Evolutionary conservation across 345 rosid species (phyloP).

Genomic region (Hevea brasiliensis): DNA sequence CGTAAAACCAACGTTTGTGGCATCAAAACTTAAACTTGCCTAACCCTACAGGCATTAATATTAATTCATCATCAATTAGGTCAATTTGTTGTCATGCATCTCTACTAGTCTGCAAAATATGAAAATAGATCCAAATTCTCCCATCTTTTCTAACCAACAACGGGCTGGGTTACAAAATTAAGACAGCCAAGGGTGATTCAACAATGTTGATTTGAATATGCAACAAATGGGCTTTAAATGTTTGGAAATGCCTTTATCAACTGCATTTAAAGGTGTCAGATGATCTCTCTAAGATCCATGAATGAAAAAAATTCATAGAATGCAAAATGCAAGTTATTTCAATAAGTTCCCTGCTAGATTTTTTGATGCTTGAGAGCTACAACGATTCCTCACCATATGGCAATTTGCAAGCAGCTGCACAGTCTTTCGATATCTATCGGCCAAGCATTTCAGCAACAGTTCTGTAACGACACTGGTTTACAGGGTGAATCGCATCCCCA

Average conservation of each 20-base stretch:
- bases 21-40: not conserved
- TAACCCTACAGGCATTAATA: too few species aligned
- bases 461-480: conserved; percentile 85
- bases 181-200: not conserved
- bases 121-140: not conserved
- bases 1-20: not conserved
- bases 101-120: not conserved
- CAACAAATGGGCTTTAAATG: not conserved
- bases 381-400: conserved; percentile 43
- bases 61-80: too few species aligned
- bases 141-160: not conserved
- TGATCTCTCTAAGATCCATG: not conserved
- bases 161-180: not conserved
- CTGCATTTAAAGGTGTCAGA: not conserved
- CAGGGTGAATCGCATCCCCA: conserved; percentile 85
- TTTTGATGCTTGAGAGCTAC: conserved; percentile 9
- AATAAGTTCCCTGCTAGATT: not conserved
- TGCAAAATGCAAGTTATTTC: not conserved
- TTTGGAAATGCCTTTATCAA: not conserved
- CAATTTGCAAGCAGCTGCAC: conserved; percentile 65
- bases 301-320: not conserved
- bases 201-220: not conserved
- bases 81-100: not conserved
- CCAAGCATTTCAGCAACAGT: conserved; percentile 87
- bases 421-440: conserved; percentile 60